Evolutionary conservation across 768 basidiomycete species (phyloP), one percentile per base, ranked within the genome.

Genomic region (Termitomyces sp.): DNA sequence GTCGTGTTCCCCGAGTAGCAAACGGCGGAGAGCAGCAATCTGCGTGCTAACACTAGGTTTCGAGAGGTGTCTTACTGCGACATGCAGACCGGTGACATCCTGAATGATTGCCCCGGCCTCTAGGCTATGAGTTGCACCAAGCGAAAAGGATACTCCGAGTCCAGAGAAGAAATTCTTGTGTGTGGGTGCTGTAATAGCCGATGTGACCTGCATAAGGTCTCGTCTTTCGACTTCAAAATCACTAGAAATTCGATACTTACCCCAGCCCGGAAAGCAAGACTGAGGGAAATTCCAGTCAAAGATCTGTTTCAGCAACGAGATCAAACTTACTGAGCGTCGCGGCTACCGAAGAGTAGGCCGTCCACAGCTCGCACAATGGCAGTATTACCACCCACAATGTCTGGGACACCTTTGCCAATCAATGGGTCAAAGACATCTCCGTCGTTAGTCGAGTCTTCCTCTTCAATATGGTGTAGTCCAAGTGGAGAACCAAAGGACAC

Each of bases 31-130:
- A 4, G 83, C 75, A 14, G 86, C 86, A 58, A 96, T 85, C 62
- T 93, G 84, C n/a, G 86, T 88, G 69, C 92, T 92, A 31, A 92
- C 77, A 58, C 89, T 88, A 0, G 77, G 62, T 68, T 73, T 64
- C 38, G 75, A 57, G 21, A 72, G 71, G 64, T 83, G 82, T 5
- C 75, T 68, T 44, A 96, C 68, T 6, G 76, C 68, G 59, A 95
- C 70, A 65, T 92, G 90, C 5, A 94, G 66, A 2, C 82, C 88
- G 3, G 82, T 78, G 8, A 78, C 70, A 15, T 85, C 81, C 64
- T 89, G 79, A 38, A 87, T 64, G 55, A 92, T 69, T 11, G 90
- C 86, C 3, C 82, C 82, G 9, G 72, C 63, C 59, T 86, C 78
- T 17, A 92, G 73, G 58, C 77, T 80, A 60, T 87, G 82, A 12